Conservation (phyloP, 2,329 filamentous ascomycete genomes). For the Alternaria brassicicola region DNA sequence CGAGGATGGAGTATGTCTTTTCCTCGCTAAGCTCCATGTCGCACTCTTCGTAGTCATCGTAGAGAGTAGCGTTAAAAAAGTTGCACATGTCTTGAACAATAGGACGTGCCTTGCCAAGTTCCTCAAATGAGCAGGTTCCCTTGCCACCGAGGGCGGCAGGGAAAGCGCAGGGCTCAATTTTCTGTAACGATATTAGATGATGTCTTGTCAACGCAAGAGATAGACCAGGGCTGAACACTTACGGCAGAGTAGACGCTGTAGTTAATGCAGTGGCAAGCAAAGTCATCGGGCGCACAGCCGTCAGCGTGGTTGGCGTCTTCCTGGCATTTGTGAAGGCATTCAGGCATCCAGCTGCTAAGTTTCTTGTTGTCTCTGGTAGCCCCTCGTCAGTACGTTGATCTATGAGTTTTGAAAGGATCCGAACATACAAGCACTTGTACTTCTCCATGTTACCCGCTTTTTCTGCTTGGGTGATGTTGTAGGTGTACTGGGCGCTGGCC, state of each 20-base stretch:
- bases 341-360: constrained; percentile 16
- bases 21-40: constrained; percentile 22
- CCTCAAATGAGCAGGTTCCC: constrained; percentile 20
- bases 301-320: constrained; percentile 23
- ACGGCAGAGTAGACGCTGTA: constrained; percentile 28
- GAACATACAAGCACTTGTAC: constrained; percentile 33
- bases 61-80: constrained; percentile 35
- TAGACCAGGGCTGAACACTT: not conserved
- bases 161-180: constrained; percentile 28
- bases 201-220: not conserved
- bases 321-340: constrained; percentile 27
- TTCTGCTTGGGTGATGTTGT: constrained; percentile 30
- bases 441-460: constrained; percentile 25
- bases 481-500: constrained; percentile 25
- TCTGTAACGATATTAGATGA: constrained; percentile 4
- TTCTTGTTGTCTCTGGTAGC: constrained; percentile 18
- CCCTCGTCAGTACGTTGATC: not conserved
- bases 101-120: constrained; percentile 22
- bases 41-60: constrained; percentile 21
- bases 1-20: constrained; percentile 25
- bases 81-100: constrained; percentile 32
- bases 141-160: constrained; percentile 14
- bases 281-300: constrained; percentile 31
- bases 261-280: constrained; percentile 33
- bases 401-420: not conserved